phyloP scores from a whole-genome alignment of 176 grass and related monocot species.

The Rhynchospora pubera region DNA sequence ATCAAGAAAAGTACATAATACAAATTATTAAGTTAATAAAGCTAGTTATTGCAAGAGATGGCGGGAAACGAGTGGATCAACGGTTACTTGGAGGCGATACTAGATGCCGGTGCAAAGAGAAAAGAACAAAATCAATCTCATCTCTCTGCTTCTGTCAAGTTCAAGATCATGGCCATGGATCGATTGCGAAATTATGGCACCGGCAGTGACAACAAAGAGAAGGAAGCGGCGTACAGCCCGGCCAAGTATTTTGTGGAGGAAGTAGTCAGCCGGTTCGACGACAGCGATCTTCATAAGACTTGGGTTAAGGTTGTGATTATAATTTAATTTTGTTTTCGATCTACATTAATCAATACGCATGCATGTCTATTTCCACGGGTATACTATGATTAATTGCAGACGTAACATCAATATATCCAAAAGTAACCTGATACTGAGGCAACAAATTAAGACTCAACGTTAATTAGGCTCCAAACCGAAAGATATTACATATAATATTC shows the following conservation, averaged over 20 bases:
- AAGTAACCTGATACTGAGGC: constrained; percentile 9
- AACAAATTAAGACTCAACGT: neutral
- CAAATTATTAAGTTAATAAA: neutral
- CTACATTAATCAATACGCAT: neutral
- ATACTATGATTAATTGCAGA: neutral
- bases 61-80: constrained; percentile 90
- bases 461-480: neutral
- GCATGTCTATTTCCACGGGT: neutral
- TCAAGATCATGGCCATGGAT: constrained; percentile 7
- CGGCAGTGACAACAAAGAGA: neutral
- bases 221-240: constrained; percentile 42
- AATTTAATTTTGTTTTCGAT: neutral
- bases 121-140: constrained; percentile 28
- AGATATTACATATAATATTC: neutral
- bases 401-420: neutral
- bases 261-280: constrained; percentile 83
- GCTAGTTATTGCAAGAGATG: constrained; percentile 20
- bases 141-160: constrained; percentile 20
- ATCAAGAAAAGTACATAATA: neutral
- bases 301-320: constrained; percentile 62
- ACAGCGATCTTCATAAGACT: constrained; percentile 80
- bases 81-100: constrained; percentile 92
- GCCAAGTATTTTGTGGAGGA: constrained; percentile 96
- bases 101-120: constrained; percentile 48
- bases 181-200: neutral